Evolutionary conservation across 2,329 filamentous ascomycete species (phyloP), one percentile per base, ranked within the genome.

Genomic region (Colletotrichum tofieldiae): DNA sequence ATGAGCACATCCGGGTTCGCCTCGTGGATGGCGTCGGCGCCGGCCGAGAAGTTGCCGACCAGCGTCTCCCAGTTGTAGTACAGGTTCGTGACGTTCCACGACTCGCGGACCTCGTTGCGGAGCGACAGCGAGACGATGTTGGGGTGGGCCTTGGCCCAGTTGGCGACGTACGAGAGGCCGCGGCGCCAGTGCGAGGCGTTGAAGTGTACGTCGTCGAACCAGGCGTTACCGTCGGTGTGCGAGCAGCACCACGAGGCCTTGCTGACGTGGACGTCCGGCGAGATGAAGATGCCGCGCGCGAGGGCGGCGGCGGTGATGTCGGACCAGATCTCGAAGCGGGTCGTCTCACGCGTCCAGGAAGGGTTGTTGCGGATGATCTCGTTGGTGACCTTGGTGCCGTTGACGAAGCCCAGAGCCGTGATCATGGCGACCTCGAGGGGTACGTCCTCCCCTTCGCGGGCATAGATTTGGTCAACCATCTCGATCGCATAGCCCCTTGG

Each of bases 131-230:
- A 71, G 47, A 71, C 69, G 64, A 71, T 56, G 41, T 72, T 72
- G 64, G 72, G 72, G 76, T 85, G 84, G 16, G 75, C 74, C 51
- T 81, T 77, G 12, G 83, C 82, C 82, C 85, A 86, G 23, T 79
- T 73, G 69, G 76, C 84, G 78, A 91, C 89, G 76, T 86, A 89
- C 1, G 82, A 79, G 43, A 89, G 82, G 2, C 88, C 89, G 26
- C 89, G 84, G 51, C 83, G 83, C 89, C 89, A 91, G 32, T 87
- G 87, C 1, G 79, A 78, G 0, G 86, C 82, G 72, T 87, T 78
- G 77, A 91, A 91, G 75, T 86, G 81, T 8, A 84, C 81, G 77
- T 91, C 88, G 54, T 86, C 86, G 77, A 89, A 89, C 87, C 87
- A 89, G 54, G 84, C 80, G 75, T 88, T 88, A 35, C 86, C 87